These are phyloP conservation scores for Rhizopus sp. DNA, from an alignment of 371 early-diverging fungal genomes.

Conservation along the genomic window DNA sequence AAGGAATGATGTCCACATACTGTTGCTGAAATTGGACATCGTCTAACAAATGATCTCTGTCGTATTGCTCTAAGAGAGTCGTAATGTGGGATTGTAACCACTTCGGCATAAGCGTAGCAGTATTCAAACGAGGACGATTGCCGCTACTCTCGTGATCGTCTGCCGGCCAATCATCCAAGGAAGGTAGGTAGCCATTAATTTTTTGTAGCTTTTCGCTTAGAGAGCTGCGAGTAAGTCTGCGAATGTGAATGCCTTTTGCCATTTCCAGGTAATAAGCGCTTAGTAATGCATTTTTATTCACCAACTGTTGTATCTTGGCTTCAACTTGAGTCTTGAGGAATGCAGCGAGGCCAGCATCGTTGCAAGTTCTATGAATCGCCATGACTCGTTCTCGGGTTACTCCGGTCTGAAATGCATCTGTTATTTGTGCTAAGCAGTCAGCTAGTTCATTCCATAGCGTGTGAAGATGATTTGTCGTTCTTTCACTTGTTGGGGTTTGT, in stretches of 20 bases:
- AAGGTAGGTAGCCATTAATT: neutral
- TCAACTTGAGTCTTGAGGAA: constrained; percentile 29
- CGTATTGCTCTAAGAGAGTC: constrained; percentile 35
- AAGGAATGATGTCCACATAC: constrained; percentile 62
- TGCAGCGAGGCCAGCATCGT: constrained; percentile 15
- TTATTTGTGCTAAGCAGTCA: constrained; percentile 23
- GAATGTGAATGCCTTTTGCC: constrained; percentile 49
- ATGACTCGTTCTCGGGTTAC: constrained; percentile 16
- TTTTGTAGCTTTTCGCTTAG: constrained; percentile 17
- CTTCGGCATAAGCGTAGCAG: constrained; percentile 2
- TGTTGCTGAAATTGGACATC: constrained; percentile 45
- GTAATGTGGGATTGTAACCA: constrained; percentile 38
- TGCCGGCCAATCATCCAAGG: constrained; percentile 1
- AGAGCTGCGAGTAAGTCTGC: constrained; percentile 57
- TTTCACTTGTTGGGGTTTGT: constrained; percentile 1
- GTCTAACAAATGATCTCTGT: constrained; percentile 34
- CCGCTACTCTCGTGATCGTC: neutral
- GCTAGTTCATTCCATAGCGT: constrained; percentile 22
- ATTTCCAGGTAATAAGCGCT: constrained; percentile 49
- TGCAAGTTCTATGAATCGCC: constrained; percentile 26
- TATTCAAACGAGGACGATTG: neutral
- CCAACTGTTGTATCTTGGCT: constrained; percentile 7
- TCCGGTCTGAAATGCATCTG: constrained; percentile 19
- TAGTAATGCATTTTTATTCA: constrained; percentile 20
- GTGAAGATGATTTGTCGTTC: constrained; percentile 7